Base-by-base conservation (phyloP, 306 rosid species). In the Sphenostylis stenocarpa region DNA sequence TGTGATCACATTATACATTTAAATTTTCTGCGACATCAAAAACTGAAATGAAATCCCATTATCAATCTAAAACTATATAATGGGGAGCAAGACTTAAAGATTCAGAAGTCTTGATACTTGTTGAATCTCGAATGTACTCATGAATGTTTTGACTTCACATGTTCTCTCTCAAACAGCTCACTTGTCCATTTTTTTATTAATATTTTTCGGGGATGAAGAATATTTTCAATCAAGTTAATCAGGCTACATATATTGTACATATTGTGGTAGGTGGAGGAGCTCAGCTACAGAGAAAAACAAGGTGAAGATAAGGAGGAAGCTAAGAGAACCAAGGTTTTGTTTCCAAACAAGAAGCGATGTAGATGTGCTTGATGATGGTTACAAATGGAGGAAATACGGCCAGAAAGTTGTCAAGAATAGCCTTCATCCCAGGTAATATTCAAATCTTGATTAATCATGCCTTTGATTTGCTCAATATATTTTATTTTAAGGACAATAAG, bases 341-440 rank as follows among this genome's bases (percentile, higher is more conserved):
- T 93, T 93, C 86, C 97, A 93, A 84, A 93, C 96, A 31, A 87
- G 96, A 77, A 93, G 97, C 55, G 97, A 93, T 56, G 92, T 93
- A 24, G 97, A 93, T 84, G 97, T 93, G 15, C 94, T 93, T 80
- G 97, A 93, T 84, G 97, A 93, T 85, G 97, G 97, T 36, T 93
- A 93, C 77, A 93, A 93, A 82, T 93, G 97, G 97, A 85, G 97
- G 83, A 93, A 93, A 78, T 93, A 93, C 74, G 97, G 97, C 57
- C 97, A 93, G 79, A 93, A 93, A 84, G 94, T 93, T 48, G 97
- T 93, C 81, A 93, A 93, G 81, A 93, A 93, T 74, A 93, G 97
- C 81, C 97, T 93, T 77, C 97, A 93, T 75, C 97, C 97, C 12
- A 87, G 97, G 96, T 92, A 87, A 65, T 36, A 3, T n/a, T 20